phyloP scores from a whole-genome alignment of 1,139 yeast genomes.

The Magnusiomyces clavatus region DNA sequence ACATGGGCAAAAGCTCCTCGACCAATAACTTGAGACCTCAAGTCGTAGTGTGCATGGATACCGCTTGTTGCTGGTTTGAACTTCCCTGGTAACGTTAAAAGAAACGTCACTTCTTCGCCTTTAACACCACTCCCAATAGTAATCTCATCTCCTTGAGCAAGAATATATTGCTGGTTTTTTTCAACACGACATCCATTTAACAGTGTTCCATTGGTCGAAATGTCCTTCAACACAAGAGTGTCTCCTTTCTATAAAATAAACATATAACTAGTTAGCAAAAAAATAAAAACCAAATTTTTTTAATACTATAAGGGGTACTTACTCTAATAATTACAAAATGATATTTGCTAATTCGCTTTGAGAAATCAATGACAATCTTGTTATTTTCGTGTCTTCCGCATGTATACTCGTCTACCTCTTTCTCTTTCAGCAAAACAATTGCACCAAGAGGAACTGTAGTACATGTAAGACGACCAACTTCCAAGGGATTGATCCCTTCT shows the following conservation, averaged over 20 bases:
- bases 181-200: slow-evolving; percentile 66
- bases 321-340: slow-evolving; percentile 10
- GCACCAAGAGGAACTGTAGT: slow-evolving; percentile 8
- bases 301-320: background rate
- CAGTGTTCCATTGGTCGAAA: slow-evolving; percentile 79
- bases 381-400: slow-evolving; percentile 66
- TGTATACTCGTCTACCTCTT: slow-evolving; percentile 84
- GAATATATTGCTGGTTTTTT: slow-evolving; percentile 71
- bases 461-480: slow-evolving; percentile 10
- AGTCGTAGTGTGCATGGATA: slow-evolving; percentile 65
- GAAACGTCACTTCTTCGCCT: slow-evolving; percentile 65
- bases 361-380: slow-evolving; percentile 55
- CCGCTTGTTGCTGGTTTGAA: slow-evolving; percentile 21
- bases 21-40: slow-evolving; percentile 79
- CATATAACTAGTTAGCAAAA: no score
- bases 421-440: slow-evolving; percentile 8
- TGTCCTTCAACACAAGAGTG: slow-evolving; percentile 24
- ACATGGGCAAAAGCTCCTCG: slow-evolving; percentile 96
- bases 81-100: slow-evolving; percentile 48
- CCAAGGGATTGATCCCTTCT: background rate
- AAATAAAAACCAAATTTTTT: background rate
- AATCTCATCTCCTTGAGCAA: slow-evolving; percentile 88
- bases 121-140: slow-evolving; percentile 84
- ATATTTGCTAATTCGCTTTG: slow-evolving; percentile 45
- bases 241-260: slow-evolving; percentile 12